Conservation (phyloP, 495 filamentous ascomycete species). For the Pyronema domesticum region DNA sequence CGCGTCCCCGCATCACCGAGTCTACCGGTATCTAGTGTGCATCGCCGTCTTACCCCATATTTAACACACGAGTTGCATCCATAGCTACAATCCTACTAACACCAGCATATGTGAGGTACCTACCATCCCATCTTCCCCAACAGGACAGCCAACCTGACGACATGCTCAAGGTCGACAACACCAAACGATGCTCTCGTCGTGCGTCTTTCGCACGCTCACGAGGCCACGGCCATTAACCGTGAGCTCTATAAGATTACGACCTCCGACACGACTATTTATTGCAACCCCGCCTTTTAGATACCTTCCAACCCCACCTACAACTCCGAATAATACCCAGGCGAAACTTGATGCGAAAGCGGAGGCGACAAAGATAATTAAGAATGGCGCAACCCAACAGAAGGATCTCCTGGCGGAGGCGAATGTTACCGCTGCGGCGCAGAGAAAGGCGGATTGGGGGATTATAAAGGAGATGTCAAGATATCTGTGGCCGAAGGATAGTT, state of each 20-base stretch:
- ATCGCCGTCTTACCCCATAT: too few species aligned
- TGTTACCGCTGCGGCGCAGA: constrained; percentile 55
- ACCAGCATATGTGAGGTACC: constrained; percentile 2
- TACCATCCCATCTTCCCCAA: not conserved
- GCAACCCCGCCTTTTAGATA: not conserved
- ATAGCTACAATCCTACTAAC: not conserved
- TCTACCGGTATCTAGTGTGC: too few species aligned
- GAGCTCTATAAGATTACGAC: not conserved
- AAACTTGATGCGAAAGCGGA: not conserved
- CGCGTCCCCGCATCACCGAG: too few species aligned
- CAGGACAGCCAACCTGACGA: not conserved
- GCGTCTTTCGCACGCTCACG: constrained; percentile 15
- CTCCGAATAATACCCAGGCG: not conserved
- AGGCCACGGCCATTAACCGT: constrained; percentile 1
- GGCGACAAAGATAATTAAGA: not conserved
- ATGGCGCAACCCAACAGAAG: not conserved
- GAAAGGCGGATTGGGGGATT: constrained; percentile 94
- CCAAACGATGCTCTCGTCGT: constrained; percentile 14
- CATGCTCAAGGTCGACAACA: not conserved
- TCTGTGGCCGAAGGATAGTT: constrained; percentile 73
- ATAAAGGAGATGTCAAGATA: constrained; percentile 95
- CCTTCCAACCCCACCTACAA: not conserved
- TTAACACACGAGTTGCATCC: too few species aligned
- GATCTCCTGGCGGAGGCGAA: constrained; percentile 13
- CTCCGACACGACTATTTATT: not conserved